Evolutionary conservation across 306 rosid genomes (phyloP).

Genomic region (Inga oerstediana): DNA sequence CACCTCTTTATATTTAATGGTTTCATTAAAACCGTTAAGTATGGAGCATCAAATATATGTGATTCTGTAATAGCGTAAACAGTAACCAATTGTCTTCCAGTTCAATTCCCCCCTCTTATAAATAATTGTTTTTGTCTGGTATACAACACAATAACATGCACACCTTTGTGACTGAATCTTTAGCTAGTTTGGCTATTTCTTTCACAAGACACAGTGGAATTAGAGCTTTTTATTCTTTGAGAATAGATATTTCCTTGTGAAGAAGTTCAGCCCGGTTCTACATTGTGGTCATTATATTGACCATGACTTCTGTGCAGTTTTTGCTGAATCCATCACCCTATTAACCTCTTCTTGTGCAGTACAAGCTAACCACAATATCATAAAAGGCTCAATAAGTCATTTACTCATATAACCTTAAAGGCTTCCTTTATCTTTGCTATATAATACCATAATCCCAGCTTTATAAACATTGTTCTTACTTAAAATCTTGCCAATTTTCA

Average conservation of each 20-base stretch:
- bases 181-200: conserved; percentile 93
- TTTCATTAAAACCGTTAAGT: too few relatives aligned
- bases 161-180: conserved; percentile 92
- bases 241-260: conserved; percentile 93
- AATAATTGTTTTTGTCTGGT: not conserved
- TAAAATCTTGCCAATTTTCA: not conserved
- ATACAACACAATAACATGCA: conserved; percentile 15
- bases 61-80: too few relatives aligned
- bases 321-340: conserved; percentile 79
- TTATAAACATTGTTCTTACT: not conserved
- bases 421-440: not conserved
- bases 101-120: not conserved
- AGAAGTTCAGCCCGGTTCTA: conserved; percentile 97
- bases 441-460: not conserved
- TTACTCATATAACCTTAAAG: not conserved
- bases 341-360: conserved; percentile 86
- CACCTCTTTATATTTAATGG: too few relatives aligned
- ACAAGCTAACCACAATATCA: conserved; percentile 59
- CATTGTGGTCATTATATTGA: conserved; percentile 79
- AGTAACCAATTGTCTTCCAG: not conserved
- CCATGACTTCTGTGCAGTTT: conserved; percentile 87
- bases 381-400: conserved; percentile 13
- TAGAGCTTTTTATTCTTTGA: conserved; percentile 82
- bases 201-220: conserved; percentile 86
- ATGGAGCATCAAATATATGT: too few relatives aligned